phyloP scores from a whole-genome alignment of 2,329 filamentous ascomycete species.

The Daldinia eschscholtzii region DNA sequence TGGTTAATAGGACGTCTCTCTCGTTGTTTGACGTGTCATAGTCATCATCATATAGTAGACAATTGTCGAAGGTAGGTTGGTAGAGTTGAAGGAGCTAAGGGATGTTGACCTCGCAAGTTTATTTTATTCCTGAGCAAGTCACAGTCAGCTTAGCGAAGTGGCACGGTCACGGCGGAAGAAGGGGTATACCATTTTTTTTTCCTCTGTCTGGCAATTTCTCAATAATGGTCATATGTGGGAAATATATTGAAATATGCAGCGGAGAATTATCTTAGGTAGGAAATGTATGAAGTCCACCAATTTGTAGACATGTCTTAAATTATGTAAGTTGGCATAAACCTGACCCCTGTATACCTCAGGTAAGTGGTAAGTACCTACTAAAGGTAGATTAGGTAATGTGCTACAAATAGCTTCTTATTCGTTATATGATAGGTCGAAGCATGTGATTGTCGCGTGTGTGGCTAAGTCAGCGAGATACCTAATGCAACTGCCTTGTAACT shows the following conservation, averaged over 20 bases:
- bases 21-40: not conserved
- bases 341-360: not conserved
- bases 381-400: not conserved
- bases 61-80: not conserved
- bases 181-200: not conserved
- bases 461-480: not conserved
- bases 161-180: not conserved
- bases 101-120: not conserved
- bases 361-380: no score
- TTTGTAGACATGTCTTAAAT: conserved; percentile 4
- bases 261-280: not conserved
- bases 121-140: not conserved
- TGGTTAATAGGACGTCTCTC: not conserved
- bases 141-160: not conserved
- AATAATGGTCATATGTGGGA: not conserved
- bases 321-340: not conserved
- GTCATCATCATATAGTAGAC: not conserved
- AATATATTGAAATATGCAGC: not conserved
- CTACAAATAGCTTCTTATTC: not conserved
- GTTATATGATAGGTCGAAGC: not conserved
- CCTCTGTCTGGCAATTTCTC: not conserved
- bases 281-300: not conserved
- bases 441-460: not conserved
- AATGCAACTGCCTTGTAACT: not conserved
- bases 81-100: not conserved